Evolutionary conservation across 768 basidiomycete species (phyloP).

Genomic region (Cantharellus cinnabarinus): DNA sequence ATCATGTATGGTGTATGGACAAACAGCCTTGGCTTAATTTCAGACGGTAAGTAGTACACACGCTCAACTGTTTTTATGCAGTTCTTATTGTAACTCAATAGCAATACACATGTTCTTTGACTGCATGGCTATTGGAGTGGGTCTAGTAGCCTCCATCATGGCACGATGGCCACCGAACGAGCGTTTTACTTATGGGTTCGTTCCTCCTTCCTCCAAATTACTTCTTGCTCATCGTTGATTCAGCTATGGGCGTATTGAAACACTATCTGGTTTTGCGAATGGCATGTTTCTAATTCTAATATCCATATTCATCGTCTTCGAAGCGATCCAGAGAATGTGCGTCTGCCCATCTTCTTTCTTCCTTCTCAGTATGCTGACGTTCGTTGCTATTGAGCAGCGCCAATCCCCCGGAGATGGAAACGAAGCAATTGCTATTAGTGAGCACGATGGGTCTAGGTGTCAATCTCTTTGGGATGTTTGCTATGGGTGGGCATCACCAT

Average conservation of each 20-base stretch:
- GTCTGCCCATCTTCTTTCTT: constrained; percentile 9
- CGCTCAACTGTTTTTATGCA: background rate
- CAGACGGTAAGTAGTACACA: constrained; percentile 50
- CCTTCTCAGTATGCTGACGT: background rate
- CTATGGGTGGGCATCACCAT: constrained; percentile 89
- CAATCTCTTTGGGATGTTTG: constrained; percentile 96
- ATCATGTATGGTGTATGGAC: constrained; percentile 97
- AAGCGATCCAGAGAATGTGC: constrained; percentile 87
- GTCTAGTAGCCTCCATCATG: constrained; percentile 91
- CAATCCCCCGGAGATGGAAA: constrained; percentile 96
- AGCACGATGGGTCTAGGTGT: constrained; percentile 78
- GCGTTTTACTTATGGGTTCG: constrained; percentile 84
- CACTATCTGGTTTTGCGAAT: constrained; percentile 93
- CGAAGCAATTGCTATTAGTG: constrained; percentile 74
- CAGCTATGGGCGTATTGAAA: constrained; percentile 91
- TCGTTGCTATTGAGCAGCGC: constrained; percentile 26
- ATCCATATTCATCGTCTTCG: constrained; percentile 95
- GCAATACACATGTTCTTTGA: constrained; percentile 99
- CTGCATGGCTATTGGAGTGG: constrained; percentile 91
- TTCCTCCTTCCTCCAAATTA: constrained; percentile 1
- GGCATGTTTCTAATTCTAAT: constrained; percentile 86
- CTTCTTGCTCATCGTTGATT: background rate
- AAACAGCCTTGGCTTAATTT: constrained; percentile 88
- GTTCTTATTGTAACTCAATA: constrained; percentile 16
- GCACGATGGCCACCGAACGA: constrained; percentile 94